phyloP scores from a whole-genome alignment of 371 early-diverging fungal species.

The Coemansia sp. region DNA sequence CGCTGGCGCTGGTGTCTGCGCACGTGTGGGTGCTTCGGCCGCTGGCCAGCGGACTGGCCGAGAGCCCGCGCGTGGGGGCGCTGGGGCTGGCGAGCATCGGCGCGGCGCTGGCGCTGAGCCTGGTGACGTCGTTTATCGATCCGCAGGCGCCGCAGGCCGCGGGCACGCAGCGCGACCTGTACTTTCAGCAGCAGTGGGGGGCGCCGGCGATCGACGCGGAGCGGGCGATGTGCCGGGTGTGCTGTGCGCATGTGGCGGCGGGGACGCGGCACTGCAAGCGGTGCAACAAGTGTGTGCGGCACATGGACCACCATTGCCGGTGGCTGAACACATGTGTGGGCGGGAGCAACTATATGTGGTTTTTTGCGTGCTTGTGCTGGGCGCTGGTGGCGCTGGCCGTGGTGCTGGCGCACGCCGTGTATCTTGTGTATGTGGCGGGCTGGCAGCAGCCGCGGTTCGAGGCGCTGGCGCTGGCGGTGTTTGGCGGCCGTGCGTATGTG shows the following conservation, averaged over 20 bases:
- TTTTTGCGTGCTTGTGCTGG: slow-evolving; percentile 24
- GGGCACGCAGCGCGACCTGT: slow-evolving; percentile 55
- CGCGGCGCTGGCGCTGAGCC: slow-evolving; percentile 51
- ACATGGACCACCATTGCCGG: slow-evolving; percentile 82
- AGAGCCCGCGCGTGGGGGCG: no score
- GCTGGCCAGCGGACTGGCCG: slow-evolving; percentile 14
- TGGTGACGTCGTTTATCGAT: slow-evolving; percentile 54
- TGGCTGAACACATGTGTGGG: slow-evolving; percentile 82
- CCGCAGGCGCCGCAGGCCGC: slow-evolving; percentile 55
- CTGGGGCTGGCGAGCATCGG: slow-evolving; percentile 8
- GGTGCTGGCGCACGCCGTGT: slow-evolving; percentile 21
- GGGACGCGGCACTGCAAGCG: slow-evolving; percentile 69
- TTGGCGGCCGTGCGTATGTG: neutral
- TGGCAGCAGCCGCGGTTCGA: slow-evolving; percentile 45
- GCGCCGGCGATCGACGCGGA: slow-evolving; percentile 67
- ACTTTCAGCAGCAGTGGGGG: slow-evolving; percentile 65
- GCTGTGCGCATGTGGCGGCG: slow-evolving; percentile 61
- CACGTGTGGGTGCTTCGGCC: slow-evolving; percentile 51
- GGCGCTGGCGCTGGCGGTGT: slow-evolving; percentile 20
- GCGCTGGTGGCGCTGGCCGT: slow-evolving; percentile 12
- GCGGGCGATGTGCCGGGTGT: slow-evolving; percentile 68
- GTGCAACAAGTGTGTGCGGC: slow-evolving; percentile 82
- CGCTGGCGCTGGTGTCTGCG: slow-evolving; percentile 51
- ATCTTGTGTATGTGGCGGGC: slow-evolving; percentile 47
- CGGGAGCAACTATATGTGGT: slow-evolving; percentile 62